Percentiles rank a stretch among this genome's conserved stretches.
These are phyloP conservation scores for Vitellaria paradoxa DNA, from an alignment of 179 eudicot genomes.

Conservation along the genomic window DNA sequence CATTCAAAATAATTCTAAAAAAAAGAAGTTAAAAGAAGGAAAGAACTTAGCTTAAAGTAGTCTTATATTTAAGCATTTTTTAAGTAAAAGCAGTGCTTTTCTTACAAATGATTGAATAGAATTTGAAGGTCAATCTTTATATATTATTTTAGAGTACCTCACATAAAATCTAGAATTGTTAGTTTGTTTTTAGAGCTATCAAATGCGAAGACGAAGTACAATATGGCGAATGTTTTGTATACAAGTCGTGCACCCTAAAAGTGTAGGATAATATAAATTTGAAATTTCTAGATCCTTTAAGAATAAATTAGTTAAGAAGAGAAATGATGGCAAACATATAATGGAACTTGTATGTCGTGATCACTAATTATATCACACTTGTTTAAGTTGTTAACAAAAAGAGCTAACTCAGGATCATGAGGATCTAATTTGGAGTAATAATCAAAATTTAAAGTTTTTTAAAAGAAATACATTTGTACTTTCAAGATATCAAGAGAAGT, in stretches of 20 bases:
- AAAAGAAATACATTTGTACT: neutral
- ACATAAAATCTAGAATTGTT: constrained; percentile 92
- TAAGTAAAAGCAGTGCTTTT: too few species aligned
- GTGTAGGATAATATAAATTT: constrained; percentile 11
- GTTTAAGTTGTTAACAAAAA: neutral
- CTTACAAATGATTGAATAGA: too few species aligned
- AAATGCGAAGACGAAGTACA: constrained; percentile 79
- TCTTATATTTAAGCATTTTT: too few species aligned
- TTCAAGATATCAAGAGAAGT: neutral
- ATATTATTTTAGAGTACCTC: constrained; percentile 58
- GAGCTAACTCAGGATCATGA: neutral
- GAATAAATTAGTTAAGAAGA: neutral
- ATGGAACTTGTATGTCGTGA: constrained; percentile 1
- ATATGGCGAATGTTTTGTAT: constrained; percentile 86
- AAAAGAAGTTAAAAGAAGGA: too few species aligned
- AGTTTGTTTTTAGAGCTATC: constrained; percentile 89
- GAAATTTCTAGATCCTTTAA: neutral
- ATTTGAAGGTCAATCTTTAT: too few species aligned
- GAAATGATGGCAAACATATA: constrained; percentile 4
- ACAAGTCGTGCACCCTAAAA: constrained; percentile 87
- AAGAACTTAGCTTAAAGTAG: too few species aligned
- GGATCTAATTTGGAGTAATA: neutral
- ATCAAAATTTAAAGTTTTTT: neutral
- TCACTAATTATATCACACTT: neutral
- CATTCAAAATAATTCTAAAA: too few species aligned